These are phyloP conservation scores for Deinandra increscens DNA, from an alignment of 129 eudicot species.

Conservation along the genomic window DNA sequence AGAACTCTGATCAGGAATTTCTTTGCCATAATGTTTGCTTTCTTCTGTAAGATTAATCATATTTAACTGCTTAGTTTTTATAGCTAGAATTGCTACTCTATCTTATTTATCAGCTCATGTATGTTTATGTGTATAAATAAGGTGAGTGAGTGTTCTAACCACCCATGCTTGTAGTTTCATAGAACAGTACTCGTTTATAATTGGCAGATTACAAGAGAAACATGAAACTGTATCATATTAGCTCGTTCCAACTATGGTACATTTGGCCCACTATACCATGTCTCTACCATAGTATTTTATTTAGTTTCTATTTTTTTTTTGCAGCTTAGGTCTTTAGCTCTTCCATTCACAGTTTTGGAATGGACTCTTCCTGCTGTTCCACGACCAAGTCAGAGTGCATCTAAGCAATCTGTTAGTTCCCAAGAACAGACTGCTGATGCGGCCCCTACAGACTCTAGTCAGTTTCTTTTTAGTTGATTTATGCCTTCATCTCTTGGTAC, in stretches of 20 bases:
- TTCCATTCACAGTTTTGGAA: slow-evolving; percentile 93
- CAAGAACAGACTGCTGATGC: slow-evolving; percentile 49
- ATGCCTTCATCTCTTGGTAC: not conserved
- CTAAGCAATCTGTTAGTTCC: slow-evolving; percentile 51
- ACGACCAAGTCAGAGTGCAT: slow-evolving; percentile 53
- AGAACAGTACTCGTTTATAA: too few relatives aligned
- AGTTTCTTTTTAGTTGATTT: slow-evolving; percentile 28
- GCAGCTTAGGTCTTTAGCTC: slow-evolving; percentile 98
- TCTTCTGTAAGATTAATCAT: not conserved
- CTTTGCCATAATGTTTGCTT: not conserved
- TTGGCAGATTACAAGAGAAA: not conserved
- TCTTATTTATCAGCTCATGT: not conserved
- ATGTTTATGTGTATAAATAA: not conserved
- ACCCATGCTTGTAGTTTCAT: not conserved
- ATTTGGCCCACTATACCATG: not conserved
- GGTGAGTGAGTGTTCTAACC: not conserved
- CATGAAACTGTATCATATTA: not conserved
- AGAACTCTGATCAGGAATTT: not conserved
- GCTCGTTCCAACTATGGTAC: not conserved
- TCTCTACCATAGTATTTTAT: not conserved
- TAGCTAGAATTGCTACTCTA: slow-evolving; percentile 2
- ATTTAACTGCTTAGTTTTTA: not conserved
- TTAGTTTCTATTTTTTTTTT: slow-evolving; percentile 17
- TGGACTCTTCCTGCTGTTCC: slow-evolving; percentile 99
- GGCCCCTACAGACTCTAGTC: slow-evolving; percentile 62